Evolutionary conservation across 2,329 filamentous ascomycete genomes (phyloP).

Genomic region (Venturiaceae sp.): DNA sequence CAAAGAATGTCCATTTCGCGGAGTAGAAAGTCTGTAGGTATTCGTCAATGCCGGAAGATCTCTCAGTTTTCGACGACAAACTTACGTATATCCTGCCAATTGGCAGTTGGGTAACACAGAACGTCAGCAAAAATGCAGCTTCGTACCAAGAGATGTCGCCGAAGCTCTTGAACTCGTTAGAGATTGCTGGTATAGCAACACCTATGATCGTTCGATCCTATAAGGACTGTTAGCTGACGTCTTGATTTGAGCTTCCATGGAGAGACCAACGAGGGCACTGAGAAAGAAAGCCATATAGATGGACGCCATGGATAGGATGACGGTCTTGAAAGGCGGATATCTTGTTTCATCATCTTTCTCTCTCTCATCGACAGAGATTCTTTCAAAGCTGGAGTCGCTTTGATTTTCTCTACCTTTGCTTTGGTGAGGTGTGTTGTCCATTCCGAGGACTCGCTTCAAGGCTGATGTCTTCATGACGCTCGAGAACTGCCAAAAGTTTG

Average conservation of each 20-base stretch:
- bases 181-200: constrained; percentile 13
- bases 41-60: background rate
- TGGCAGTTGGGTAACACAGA: background rate
- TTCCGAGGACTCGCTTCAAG: background rate
- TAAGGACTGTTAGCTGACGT: background rate
- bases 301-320: background rate
- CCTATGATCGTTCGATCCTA: constrained; percentile 11
- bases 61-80: constrained; percentile 13
- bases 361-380: no score
- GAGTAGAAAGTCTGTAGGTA: constrained; percentile 9
- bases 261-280: background rate
- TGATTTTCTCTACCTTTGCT: background rate
- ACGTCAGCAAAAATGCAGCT: constrained; percentile 7
- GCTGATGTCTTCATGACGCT: background rate
- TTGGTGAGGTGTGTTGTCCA: background rate
- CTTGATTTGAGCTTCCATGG: background rate
- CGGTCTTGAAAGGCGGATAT: background rate
- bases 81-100: constrained; percentile 7
- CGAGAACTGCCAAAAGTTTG: no score
- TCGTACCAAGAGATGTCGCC: constrained; percentile 10
- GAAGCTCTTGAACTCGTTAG: constrained; percentile 13
- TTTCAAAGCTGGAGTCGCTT: background rate
- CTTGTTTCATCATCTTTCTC: background rate
- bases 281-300: constrained; percentile 6
- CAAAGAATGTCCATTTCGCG: constrained; percentile 7